These are phyloP conservation scores for Phytopythium chamaehyphon DNA, from an alignment of 352 stramenopile species.

Conservation along the genomic window DNA sequence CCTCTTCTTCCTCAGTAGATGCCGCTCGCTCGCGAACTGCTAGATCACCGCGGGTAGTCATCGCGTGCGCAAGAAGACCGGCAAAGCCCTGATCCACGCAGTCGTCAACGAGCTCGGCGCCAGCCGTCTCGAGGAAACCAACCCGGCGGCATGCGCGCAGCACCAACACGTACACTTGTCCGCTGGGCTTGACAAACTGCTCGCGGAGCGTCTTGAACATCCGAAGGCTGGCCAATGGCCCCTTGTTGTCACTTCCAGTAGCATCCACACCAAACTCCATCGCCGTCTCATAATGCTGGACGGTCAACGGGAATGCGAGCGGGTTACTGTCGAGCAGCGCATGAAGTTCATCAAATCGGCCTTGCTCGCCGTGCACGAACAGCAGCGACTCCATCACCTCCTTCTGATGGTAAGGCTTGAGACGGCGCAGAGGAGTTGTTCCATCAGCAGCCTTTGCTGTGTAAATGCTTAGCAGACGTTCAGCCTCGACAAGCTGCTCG, in stretches of 20 bases:
- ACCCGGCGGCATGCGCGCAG: slow-evolving; percentile 58
- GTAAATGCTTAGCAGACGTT: slow-evolving; percentile 53
- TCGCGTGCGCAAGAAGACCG: slow-evolving; percentile 13
- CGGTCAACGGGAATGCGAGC: slow-evolving; percentile 43
- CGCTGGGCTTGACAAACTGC: slow-evolving; percentile 74
- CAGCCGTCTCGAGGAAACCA: slow-evolving; percentile 42
- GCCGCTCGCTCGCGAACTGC: slow-evolving; percentile 1
- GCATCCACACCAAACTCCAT: slow-evolving; percentile 54
- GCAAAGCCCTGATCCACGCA: slow-evolving; percentile 50
- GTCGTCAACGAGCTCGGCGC: slow-evolving; percentile 47
- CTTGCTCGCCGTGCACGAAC: slow-evolving; percentile 58
- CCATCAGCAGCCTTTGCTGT: slow-evolving; percentile 19
- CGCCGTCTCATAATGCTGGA: slow-evolving; percentile 60
- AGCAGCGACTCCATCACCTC: slow-evolving; percentile 70
- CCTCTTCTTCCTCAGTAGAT: too few species aligned
- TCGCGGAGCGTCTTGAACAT: slow-evolving; percentile 73
- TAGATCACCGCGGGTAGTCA: slow-evolving; percentile 14
- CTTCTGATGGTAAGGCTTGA: slow-evolving; percentile 53
- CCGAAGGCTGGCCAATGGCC: slow-evolving; percentile 47
- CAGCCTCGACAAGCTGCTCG: slow-evolving; percentile 37
- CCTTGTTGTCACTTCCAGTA: slow-evolving; percentile 19
- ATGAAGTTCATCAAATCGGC: slow-evolving; percentile 35
- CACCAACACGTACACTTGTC: slow-evolving; percentile 65
- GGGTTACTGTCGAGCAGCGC: slow-evolving; percentile 45
- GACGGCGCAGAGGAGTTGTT: slow-evolving; percentile 42